Evolutionary conservation across 805 yeast species (phyloP).

Genomic region (Metschnikowia lochheadii): DNA sequence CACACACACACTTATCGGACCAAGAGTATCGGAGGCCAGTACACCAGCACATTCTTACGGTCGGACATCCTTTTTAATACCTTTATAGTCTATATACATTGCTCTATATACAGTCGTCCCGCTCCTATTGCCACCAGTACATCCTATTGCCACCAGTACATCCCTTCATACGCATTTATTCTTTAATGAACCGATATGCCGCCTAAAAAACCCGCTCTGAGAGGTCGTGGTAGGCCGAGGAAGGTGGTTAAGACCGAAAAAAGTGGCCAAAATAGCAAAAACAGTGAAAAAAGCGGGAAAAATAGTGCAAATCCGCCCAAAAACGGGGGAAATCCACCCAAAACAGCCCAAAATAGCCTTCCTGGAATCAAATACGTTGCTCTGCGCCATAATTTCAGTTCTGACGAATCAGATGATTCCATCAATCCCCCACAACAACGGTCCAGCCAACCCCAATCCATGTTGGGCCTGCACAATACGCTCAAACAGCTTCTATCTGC

Average conservation of each 20-base stretch:
- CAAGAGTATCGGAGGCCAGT: background rate
- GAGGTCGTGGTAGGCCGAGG: constrained; percentile 2
- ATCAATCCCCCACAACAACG: background rate
- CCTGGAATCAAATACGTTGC: constrained; percentile 2
- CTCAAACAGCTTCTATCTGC: constrained; percentile 17
- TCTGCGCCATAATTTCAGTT: constrained; percentile 7
- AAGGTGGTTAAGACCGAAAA: background rate
- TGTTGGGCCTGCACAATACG: constrained; percentile 16
- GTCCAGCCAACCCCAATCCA: constrained; percentile 10
- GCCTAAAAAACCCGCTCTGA: constrained; percentile 7
- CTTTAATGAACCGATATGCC: constrained; percentile 7
- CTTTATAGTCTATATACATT: background rate
- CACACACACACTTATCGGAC: too few species aligned
- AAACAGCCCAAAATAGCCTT: background rate
- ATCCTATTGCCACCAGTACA: too few species aligned
- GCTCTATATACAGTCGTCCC: too few species aligned
- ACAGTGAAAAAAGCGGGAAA: background rate
- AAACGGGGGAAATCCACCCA: background rate
- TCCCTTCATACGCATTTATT: too few species aligned
- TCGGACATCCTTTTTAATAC: background rate
- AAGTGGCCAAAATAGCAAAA: background rate
- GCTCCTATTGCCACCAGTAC: too few species aligned
- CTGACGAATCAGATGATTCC: constrained; percentile 9
- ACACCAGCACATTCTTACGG: background rate
- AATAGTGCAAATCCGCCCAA: background rate